Percentiles rank a stretch among this genome's conserved stretches.
Evolutionary conservation across 2,329 filamentous ascomycete genomes (phyloP).

Genomic region (Penicillium sp.): DNA sequence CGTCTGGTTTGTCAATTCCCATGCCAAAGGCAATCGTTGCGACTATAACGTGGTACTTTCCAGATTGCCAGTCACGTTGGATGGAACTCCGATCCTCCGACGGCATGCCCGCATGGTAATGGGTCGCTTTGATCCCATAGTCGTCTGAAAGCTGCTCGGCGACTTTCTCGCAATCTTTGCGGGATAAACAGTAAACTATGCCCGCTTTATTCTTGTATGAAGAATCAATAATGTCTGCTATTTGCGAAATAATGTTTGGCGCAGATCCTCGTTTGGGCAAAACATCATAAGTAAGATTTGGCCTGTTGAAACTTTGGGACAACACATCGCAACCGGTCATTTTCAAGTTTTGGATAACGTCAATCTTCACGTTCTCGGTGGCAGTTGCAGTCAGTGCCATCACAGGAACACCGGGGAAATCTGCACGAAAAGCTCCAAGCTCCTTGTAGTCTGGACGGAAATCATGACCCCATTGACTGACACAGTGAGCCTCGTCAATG

Average conservation of each 20-base stretch:
- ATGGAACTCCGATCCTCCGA: slow-evolving; percentile 64
- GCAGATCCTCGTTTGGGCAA: slow-evolving; percentile 62
- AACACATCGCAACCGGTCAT: slow-evolving; percentile 77
- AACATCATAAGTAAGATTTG: slow-evolving; percentile 88
- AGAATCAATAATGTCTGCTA: slow-evolving; percentile 59
- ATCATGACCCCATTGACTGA: slow-evolving; percentile 98
- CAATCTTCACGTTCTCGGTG: slow-evolving; percentile 84
- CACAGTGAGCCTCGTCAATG: slow-evolving; percentile 98
- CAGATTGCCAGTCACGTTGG: slow-evolving; percentile 78
- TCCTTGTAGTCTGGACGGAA: slow-evolving; percentile 94
- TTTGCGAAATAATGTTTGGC: slow-evolving; percentile 48
- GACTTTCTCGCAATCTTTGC: slow-evolving; percentile 76
- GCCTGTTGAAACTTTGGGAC: slow-evolving; percentile 93
- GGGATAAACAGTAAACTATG: slow-evolving; percentile 89
- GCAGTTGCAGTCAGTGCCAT: slow-evolving; percentile 96
- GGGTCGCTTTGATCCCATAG: slow-evolving; percentile 66
- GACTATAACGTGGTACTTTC: slow-evolving; percentile 80
- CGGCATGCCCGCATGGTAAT: slow-evolving; percentile 82
- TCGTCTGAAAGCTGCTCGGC: slow-evolving; percentile 62
- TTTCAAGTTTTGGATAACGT: slow-evolving; percentile 86
- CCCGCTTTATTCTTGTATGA: slow-evolving; percentile 71
- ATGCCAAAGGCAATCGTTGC: slow-evolving; percentile 98
- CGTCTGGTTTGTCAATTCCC: slow-evolving; percentile 98
- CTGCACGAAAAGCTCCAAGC: slow-evolving; percentile 67
- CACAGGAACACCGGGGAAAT: slow-evolving; percentile 75